Conservation (phyloP, 768 basidiomycete genomes). For the Suillus subaureus region DNA sequence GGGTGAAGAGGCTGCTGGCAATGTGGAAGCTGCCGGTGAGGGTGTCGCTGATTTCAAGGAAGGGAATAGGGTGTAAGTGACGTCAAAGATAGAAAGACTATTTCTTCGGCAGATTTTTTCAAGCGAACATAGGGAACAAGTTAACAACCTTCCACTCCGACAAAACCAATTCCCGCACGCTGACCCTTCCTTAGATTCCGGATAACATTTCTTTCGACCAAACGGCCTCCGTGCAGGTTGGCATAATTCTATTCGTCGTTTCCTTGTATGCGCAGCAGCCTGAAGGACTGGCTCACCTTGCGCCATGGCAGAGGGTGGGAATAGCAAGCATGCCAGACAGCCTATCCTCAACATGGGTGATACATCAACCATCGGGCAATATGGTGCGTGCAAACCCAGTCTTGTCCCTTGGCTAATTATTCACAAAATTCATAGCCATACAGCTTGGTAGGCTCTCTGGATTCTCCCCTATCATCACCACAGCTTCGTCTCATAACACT, state of each 20-base stretch:
- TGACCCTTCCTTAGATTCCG: slow-evolving; percentile 32
- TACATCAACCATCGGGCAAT: slow-evolving; percentile 40
- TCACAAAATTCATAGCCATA: slow-evolving; percentile 40
- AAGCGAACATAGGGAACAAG: slow-evolving; percentile 7
- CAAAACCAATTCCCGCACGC: background rate
- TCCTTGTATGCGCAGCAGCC: slow-evolving; percentile 35
- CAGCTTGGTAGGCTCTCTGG: slow-evolving; percentile 38
- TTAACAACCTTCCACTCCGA: slow-evolving; percentile 26
- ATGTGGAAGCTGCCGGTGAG: slow-evolving; percentile 41
- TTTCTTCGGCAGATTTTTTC: slow-evolving; percentile 12
- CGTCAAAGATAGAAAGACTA: background rate
- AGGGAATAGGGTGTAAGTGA: slow-evolving; percentile 41
- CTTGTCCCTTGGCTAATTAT: slow-evolving; percentile 34
- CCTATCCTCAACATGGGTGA: slow-evolving; percentile 41
- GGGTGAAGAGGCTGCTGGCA: slow-evolving; percentile 43
- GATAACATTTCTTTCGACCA: slow-evolving; percentile 38
- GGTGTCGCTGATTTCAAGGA: slow-evolving; percentile 38
- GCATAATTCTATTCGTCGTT: slow-evolving; percentile 32
- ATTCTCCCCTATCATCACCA: slow-evolving; percentile 41
- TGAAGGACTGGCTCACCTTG: slow-evolving; percentile 28
- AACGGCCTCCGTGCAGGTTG: slow-evolving; percentile 40
- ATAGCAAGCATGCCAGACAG: slow-evolving; percentile 32
- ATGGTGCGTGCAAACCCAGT: slow-evolving; percentile 37
- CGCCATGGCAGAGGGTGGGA: slow-evolving; percentile 37
- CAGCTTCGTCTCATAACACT: slow-evolving; percentile 39